Conservation (phyloP, 176 grass and related monocot species). For the Tillandsia fasciculata region DNA sequence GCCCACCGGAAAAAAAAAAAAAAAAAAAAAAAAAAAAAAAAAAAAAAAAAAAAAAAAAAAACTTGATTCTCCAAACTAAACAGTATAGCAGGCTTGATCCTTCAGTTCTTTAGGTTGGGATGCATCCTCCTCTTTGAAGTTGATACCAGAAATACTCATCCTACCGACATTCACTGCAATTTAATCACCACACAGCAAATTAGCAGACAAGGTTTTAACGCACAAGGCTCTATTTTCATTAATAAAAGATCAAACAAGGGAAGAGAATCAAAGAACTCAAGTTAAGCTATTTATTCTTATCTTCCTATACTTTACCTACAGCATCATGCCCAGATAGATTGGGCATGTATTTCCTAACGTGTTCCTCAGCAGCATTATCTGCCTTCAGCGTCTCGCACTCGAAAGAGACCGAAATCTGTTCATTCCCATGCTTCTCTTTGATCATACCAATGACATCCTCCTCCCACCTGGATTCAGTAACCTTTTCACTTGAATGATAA, state of each 20-base stretch:
- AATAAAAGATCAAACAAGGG: background rate
- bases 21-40: no score
- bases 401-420: conserved; percentile 49
- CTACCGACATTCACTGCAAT: conserved; percentile 69
- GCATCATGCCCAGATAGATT: conserved; percentile 60
- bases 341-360: conserved; percentile 74
- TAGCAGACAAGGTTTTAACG: no score
- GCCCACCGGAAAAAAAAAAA: no score
- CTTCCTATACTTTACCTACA: conserved; percentile 53
- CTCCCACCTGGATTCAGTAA: conserved; percentile 51
- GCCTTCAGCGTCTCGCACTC: conserved; percentile 78
- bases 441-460: conserved; percentile 66
- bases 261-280: background rate
- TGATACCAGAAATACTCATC: conserved; percentile 69
- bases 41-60: no score
- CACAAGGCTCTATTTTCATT: background rate
- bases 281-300: background rate
- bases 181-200: background rate
- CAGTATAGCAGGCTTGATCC: background rate
- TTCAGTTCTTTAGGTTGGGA: conserved; percentile 22
- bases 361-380: conserved; percentile 72
- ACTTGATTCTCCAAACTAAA: background rate
- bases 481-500: background rate
- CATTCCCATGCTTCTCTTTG: conserved; percentile 53
- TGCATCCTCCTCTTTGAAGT: conserved; percentile 45